Conservation (phyloP, 1,139 yeast genomes). For the Meyerozyma elateridarum region DNA sequence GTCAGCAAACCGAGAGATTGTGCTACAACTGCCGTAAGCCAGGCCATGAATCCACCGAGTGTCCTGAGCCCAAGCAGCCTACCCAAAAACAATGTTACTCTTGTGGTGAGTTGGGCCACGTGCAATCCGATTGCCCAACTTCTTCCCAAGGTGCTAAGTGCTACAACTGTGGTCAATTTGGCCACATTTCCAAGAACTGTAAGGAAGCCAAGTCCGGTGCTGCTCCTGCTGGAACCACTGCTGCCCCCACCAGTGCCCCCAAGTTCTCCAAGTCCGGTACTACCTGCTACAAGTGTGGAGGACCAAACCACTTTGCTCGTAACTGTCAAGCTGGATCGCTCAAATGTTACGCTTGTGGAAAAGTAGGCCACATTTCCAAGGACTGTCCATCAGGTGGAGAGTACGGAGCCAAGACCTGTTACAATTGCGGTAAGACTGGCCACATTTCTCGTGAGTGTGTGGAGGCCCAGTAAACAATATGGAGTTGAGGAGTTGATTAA, state of each 20-base stretch:
- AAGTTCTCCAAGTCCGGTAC: constrained; percentile 32
- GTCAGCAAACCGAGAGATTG: constrained; percentile 76
- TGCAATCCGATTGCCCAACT: constrained; percentile 62
- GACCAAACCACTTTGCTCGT: constrained; percentile 89
- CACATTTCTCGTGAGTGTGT: constrained; percentile 35
- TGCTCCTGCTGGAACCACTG: constrained; percentile 12
- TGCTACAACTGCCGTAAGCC: constrained; percentile 92
- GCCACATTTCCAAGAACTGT: constrained; percentile 81
- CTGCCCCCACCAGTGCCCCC: constrained; percentile 19
- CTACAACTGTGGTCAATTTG: constrained; percentile 64
- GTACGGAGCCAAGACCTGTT: constrained; percentile 43
- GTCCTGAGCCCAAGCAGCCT: constrained; percentile 83
- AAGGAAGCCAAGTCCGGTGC: constrained; percentile 29
- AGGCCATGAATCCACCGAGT: constrained; percentile 85
- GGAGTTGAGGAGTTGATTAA: too few species aligned
- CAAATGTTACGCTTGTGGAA: constrained; percentile 92
- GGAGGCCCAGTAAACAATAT: constrained; percentile 2
- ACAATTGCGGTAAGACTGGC: constrained; percentile 37
- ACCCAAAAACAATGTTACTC: constrained; percentile 85
- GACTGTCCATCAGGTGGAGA: constrained; percentile 57
- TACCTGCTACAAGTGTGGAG: constrained; percentile 89
- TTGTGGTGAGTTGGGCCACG: constrained; percentile 73
- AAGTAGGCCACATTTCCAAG: constrained; percentile 81
- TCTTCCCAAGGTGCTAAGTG: constrained; percentile 47
- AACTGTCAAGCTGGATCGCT: constrained; percentile 75